Evolutionary conservation across 2,329 filamentous ascomycete genomes (phyloP).

Genomic region (Fusarium sp.): DNA sequence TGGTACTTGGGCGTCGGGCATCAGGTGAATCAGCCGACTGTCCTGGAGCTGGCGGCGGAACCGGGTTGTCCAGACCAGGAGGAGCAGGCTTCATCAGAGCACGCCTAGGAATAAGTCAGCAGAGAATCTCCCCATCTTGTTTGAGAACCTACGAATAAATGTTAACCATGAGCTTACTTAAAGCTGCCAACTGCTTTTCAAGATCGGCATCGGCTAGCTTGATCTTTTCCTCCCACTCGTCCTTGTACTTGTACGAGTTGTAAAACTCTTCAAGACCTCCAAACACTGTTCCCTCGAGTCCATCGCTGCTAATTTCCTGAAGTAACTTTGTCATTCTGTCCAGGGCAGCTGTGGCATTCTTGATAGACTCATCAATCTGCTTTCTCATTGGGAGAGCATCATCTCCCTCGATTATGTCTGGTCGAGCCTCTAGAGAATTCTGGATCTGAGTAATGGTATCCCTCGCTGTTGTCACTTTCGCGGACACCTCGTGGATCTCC

Average conservation of each 20-base stretch:
- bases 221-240: conserved; percentile 51
- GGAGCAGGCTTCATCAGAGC: conserved; percentile 50
- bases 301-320: conserved; percentile 46
- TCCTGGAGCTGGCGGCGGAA: conserved; percentile 32
- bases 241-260: conserved; percentile 52
- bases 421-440: conserved; percentile 45
- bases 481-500: conserved; percentile 48
- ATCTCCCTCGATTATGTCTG: conserved; percentile 51
- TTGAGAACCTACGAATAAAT: conserved; percentile 50
- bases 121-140: background rate
- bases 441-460: conserved; percentile 52
- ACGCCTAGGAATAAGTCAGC: conserved; percentile 38
- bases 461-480: conserved; percentile 47
- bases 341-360: conserved; percentile 44
- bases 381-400: conserved; percentile 44
- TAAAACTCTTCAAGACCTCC: conserved; percentile 50
- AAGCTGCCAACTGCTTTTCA: conserved; percentile 46
- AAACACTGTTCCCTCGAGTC: conserved; percentile 37
- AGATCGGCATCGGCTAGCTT: conserved; percentile 48
- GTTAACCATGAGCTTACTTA: conserved; percentile 51
- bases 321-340: conserved; percentile 50
- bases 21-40: background rate
- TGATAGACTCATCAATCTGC: conserved; percentile 50
- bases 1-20: background rate
- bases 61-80: conserved; percentile 19